Conservation (phyloP, 352 stramenopile genomes). For the Phytophthora syringae region DNA sequence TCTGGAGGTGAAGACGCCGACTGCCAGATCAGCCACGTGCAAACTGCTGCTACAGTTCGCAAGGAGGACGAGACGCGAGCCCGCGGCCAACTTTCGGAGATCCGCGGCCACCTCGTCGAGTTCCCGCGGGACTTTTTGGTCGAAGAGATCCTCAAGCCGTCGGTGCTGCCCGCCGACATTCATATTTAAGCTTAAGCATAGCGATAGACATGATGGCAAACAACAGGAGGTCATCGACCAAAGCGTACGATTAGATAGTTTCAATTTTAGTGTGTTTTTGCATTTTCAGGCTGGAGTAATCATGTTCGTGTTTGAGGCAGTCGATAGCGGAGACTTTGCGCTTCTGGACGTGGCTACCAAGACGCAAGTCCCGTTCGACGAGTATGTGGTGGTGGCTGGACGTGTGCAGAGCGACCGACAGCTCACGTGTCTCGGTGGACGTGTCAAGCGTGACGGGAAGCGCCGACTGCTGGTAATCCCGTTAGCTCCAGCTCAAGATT, state of each 20-base stretch:
- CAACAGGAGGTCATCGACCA: conserved; percentile 2
- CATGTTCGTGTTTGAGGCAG: conserved; percentile 60
- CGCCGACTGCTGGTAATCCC: conserved; percentile 58
- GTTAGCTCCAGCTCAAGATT: conserved; percentile 28
- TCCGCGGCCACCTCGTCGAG: conserved; percentile 85
- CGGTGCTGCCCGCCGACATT: conserved; percentile 82
- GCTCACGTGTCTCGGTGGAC: conserved; percentile 65
- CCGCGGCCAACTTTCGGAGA: conserved; percentile 77
- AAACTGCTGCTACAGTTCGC: conserved; percentile 83
- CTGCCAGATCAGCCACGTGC: conserved; percentile 84
- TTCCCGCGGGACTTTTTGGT: conserved; percentile 87
- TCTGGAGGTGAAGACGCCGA: conserved; percentile 55
- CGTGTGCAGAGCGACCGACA: conserved; percentile 42
- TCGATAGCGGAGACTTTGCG: conserved; percentile 26
- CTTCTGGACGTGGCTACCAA: conserved; percentile 53
- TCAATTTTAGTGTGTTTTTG: conserved; percentile 17
- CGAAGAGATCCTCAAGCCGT: conserved; percentile 86
- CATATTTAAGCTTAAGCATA: conserved; percentile 74
- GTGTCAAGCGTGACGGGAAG: conserved; percentile 51
- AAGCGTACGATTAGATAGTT: conserved; percentile 24
- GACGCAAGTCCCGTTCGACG: conserved; percentile 59
- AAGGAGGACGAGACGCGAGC: conserved; percentile 80
- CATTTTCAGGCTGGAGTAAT: conserved; percentile 2
- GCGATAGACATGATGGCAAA: conserved; percentile 1
- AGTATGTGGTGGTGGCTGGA: conserved; percentile 64